phyloP scores from a whole-genome alignment of 805 yeast species.

The Saccharomycopsis javanensis region DNA sequence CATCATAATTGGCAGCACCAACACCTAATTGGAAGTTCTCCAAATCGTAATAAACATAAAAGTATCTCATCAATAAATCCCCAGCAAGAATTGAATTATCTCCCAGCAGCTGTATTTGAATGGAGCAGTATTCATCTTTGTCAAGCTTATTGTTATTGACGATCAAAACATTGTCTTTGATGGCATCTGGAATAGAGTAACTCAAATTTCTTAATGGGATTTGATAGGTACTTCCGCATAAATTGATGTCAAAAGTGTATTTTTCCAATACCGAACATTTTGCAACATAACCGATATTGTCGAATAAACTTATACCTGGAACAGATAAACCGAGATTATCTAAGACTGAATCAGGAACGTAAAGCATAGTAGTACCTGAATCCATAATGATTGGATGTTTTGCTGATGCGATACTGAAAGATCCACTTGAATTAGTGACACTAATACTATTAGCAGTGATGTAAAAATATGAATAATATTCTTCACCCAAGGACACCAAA shows the following conservation, averaged over 20 bases:
- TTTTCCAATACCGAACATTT: conserved; percentile 30
- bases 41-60: conserved; percentile 55
- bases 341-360: conserved; percentile 32
- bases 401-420: not conserved
- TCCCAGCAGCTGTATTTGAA: not conserved
- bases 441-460: conserved; percentile 4
- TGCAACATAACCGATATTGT: conserved; percentile 24
- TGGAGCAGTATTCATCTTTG: not conserved
- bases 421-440: not conserved
- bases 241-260: conserved; percentile 51
- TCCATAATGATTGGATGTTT: conserved; percentile 38
- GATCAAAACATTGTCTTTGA: not conserved
- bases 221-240: conserved; percentile 45
- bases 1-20: conserved; percentile 31
- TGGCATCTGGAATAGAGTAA: conserved; percentile 1
- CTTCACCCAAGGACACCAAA: conserved; percentile 1
- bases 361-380: conserved; percentile 47
- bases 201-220: conserved; percentile 37
- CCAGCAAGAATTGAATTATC: conserved; percentile 36
- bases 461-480: conserved; percentile 7
- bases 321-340: conserved; percentile 21
- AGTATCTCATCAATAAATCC: conserved; percentile 45
- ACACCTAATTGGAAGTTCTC: conserved; percentile 36
- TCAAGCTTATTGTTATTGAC: not conserved
- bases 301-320: conserved; percentile 8